Conservation (phyloP, 148 eudicot species). For the Amaranthus cruentus region DNA sequence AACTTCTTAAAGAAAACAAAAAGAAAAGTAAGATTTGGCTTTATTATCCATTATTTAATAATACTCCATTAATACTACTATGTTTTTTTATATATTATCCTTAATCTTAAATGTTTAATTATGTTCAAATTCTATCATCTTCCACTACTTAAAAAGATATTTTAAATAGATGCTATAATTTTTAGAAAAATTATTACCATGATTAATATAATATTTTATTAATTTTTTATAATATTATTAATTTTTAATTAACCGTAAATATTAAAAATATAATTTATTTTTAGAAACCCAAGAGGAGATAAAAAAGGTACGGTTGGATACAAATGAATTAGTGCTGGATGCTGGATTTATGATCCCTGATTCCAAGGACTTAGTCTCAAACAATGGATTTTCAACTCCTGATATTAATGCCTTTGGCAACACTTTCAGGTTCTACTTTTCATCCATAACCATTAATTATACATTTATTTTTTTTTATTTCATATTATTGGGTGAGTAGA, state of each 20-base stretch:
- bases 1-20: no score
- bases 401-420: slow-evolving; percentile 50
- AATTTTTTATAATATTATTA: neutral
- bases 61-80: no score
- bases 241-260: neutral
- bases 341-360: slow-evolving; percentile 28
- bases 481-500: no score
- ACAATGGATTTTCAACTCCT: slow-evolving; percentile 34
- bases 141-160: no score
- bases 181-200: neutral
- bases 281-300: slow-evolving; percentile 18
- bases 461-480: no score
- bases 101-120: no score
- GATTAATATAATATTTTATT: neutral
- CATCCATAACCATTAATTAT: no score
- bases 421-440: slow-evolving; percentile 37
- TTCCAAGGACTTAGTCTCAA: slow-evolving; percentile 8
- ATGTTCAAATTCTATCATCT: no score
- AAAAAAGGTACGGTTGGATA: neutral
- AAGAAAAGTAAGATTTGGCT: no score
- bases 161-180: no score
- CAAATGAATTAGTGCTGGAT: slow-evolving; percentile 23
- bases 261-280: neutral
- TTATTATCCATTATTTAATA: no score
- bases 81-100: no score